phyloP scores from a whole-genome alignment of 164 flowering plant genomes.

The Akebia trifoliata region DNA sequence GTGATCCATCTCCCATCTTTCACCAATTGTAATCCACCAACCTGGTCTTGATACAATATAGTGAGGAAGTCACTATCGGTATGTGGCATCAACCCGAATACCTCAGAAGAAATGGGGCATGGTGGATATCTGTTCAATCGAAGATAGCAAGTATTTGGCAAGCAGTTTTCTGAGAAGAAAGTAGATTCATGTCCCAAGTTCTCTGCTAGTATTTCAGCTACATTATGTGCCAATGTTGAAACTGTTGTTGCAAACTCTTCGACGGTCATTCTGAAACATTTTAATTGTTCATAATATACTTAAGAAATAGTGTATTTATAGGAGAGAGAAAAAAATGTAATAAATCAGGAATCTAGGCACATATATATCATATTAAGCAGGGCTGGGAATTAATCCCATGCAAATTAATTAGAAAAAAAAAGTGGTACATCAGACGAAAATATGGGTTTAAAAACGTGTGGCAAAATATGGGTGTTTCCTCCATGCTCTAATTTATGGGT shows the following conservation, averaged over 20 bases:
- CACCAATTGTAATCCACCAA: slow-evolving; percentile 72
- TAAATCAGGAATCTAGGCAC: too few species aligned
- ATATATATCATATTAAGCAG: too few species aligned
- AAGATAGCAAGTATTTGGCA: slow-evolving; percentile 58
- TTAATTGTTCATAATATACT: too few species aligned
- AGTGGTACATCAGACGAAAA: too few species aligned
- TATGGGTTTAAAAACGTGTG: too few species aligned
- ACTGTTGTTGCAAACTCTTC: slow-evolving; percentile 43
- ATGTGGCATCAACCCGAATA: slow-evolving; percentile 77
- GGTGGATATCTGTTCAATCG: slow-evolving; percentile 81
- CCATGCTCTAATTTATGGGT: too few species aligned
- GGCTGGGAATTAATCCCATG: too few species aligned
- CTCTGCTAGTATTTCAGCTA: slow-evolving; percentile 63
- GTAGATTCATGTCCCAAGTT: slow-evolving; percentile 39
- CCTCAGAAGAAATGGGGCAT: slow-evolving; percentile 45
- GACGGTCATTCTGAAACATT: slow-evolving; percentile 53
- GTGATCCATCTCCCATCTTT: slow-evolving; percentile 70
- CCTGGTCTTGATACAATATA: slow-evolving; percentile 62
- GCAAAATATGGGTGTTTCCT: too few species aligned
- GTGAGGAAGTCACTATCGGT: slow-evolving; percentile 89
- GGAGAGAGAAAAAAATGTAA: too few species aligned
- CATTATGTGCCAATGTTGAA: slow-evolving; percentile 42
- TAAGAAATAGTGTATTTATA: too few species aligned
- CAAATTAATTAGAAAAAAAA: too few species aligned
- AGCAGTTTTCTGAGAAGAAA: slow-evolving; percentile 52